phyloP scores from a whole-genome alignment of 371 early-diverging fungal species.

The Fennellomyces sp. region DNA sequence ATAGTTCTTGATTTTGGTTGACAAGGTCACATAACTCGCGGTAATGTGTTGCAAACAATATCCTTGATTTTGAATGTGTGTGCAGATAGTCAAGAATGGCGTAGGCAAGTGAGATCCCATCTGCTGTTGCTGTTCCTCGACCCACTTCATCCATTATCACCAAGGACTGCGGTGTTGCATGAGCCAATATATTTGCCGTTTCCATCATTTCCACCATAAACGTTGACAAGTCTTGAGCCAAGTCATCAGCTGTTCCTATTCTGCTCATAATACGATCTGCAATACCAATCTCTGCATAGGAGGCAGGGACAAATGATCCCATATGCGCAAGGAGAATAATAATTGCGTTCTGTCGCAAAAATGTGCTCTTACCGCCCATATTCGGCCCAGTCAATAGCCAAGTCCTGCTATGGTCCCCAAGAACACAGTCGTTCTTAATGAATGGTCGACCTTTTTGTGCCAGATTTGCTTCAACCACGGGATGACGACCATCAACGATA shows the following conservation, averaged over 20 bases:
- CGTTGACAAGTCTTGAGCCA: conserved; percentile 88
- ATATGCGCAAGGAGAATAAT: conserved; percentile 93
- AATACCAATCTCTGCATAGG: conserved; percentile 79
- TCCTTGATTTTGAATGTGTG: conserved; percentile 58
- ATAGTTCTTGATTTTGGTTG: conserved; percentile 9
- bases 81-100: conserved; percentile 86
- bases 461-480: conserved; percentile 83
- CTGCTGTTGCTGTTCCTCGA: conserved; percentile 93
- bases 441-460: conserved; percentile 63
- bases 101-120: conserved; percentile 92
- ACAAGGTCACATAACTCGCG: conserved; percentile 75
- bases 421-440: conserved; percentile 72
- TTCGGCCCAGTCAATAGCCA: conserved; percentile 90
- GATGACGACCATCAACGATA: conserved; percentile 80
- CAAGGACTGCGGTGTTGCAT: conserved; percentile 81
- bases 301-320: conserved; percentile 94
- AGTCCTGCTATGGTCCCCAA: conserved; percentile 52
- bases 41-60: conserved; percentile 96
- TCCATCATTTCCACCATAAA: conserved; percentile 99
- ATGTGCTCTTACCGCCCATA: conserved; percentile 97
- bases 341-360: conserved; percentile 82
- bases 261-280: conserved; percentile 91
- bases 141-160: conserved; percentile 99
- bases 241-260: conserved; percentile 78
- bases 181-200: conserved; percentile 84